Base-by-base conservation (phyloP, 2,329 filamentous ascomycete species). In the Apiospora pterosperma region DNA sequence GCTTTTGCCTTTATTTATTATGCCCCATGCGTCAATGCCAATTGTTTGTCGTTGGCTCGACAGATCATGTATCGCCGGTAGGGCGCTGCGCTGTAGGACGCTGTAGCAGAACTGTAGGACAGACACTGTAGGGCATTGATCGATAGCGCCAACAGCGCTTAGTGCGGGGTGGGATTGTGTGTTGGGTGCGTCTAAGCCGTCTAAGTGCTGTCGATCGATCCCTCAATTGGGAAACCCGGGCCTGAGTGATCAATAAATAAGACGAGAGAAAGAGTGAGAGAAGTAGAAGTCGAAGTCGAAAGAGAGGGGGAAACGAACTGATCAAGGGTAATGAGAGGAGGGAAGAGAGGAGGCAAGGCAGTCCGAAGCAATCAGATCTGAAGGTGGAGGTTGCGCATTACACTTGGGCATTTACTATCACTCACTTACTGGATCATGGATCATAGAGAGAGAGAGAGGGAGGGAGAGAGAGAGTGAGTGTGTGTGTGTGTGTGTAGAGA, bases 401-500 rank as follows among this genome's bases (percentile, higher is more conserved):
- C 34, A 21, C 16, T 34, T 34, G 48, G 48, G 28, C 48, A 55
- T n/a, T 25, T 34, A 55, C 48, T 21, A 34, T 34, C 48, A 34
- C 16, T 31, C 16, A 52, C 25, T 52, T 55, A 19, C n/a, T 19
- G 48, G 28, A 55, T 55, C 48, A 55, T 55, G 48, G 48, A 21
- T n/a, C n/a, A n/a, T n/a, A 16, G 38, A n/a, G 38, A n/a, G 14
- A 12, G 11, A 14, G 36, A 8, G 36, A 12, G 23, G n/a, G n/a
- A 16, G 38, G 19, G 38, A n/a, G 14, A 12, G 11, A 14, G 36
- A 8, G 36, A 12, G 23, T 52, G 44, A 23, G 19, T 42, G 5
- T 44, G 41, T 25, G 21, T 44, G 41, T 69, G 65, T 67, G 68
- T 68, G 67, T 65, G 66, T 68, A 66, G 69, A 59, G 65, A 72